Base-by-base conservation (phyloP, 2,329 filamentous ascomycete species). In the Sordariomycetes sp. region DNA sequence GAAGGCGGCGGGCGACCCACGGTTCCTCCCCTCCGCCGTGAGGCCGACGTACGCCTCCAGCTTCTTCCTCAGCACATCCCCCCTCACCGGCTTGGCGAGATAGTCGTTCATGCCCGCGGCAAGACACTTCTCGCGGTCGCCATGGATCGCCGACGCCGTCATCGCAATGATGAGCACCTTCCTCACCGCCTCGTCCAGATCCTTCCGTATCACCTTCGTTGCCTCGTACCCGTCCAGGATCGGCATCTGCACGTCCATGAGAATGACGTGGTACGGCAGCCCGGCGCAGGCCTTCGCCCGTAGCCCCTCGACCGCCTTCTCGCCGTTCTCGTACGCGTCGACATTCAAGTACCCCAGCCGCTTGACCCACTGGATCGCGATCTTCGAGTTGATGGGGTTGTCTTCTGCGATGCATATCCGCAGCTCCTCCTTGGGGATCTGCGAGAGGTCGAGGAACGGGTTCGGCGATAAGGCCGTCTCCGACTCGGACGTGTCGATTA, bases 161-260 rank as follows among this genome's bases (percentile, higher is more conserved):
- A 97, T 97, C 58, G 93, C 93, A 65, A 97, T 97, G 54, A 97
- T 89, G n/a, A 97, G 77, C 1, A 95, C 83, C 62, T 89, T 86
- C 57, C 89, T 81, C 12, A 97, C 90, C 8, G 82, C 81, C 40
- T 90, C 86, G 60, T 90, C 81, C 0, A 82, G 70, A 69, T 97
- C 91, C 64, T 83, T 83, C 11, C 92, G 86, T 52, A 97, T 84
- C 59, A 90, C 80, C 63, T 88, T 87, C 0, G 92, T 97, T 1
- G 92, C 91, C 70, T 96, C 89, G 68, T 96, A 96, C 6, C 92
- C 92, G 69, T 97, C 92, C 10, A 96, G 81, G 3, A 95, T 85
- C 0, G 92, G 92, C 92, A 97, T 97, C 72, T 96, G 91, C 3
- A 96, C 90, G 69, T 97, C 92, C 92, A 97, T 97, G 52, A 97